A percentile compares a stretch with the other conserved stretches of the same genome.
phyloP scores from a whole-genome alignment of 2,329 filamentous ascomycete species.

The Calonectria pseudoreteaudii region DNA sequence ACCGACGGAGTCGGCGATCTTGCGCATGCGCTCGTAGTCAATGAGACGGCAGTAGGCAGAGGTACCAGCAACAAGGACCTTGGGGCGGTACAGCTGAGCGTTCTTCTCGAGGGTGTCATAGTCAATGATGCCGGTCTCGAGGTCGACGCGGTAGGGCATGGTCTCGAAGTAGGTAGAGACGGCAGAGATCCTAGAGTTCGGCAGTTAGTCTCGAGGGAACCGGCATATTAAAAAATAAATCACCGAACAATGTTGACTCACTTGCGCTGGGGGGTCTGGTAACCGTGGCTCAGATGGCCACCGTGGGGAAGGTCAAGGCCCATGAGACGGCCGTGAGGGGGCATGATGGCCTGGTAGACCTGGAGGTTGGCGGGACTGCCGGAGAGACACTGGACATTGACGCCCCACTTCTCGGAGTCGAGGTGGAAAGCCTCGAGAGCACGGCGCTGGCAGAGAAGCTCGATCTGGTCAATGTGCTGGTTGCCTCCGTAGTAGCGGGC shows the following conservation, averaged over 20 bases:
- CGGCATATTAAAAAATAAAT: not conserved
- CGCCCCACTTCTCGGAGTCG: constrained; percentile 91
- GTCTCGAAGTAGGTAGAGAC: constrained; percentile 99
- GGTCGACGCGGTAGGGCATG: constrained; percentile 92
- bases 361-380: constrained; percentile 97
- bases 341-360: constrained; percentile 98
- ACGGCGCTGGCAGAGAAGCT: constrained; percentile 93
- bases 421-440: constrained; percentile 92
- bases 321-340: constrained; percentile 95
- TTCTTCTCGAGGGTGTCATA: constrained; percentile 94
- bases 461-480: constrained; percentile 97
- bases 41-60: constrained; percentile 98
- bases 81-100: constrained; percentile 91
- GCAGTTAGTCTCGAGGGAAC: not conserved
- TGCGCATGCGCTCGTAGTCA: constrained; percentile 95
- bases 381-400: constrained; percentile 95
- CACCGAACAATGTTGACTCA: constrained; percentile 53
- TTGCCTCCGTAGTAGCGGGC: constrained; percentile 99
- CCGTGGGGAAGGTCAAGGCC: constrained; percentile 94
- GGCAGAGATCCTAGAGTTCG: constrained; percentile 81
- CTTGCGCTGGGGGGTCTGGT: constrained; percentile 96
- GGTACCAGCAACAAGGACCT: constrained; percentile 95
- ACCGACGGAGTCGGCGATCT: constrained; percentile 93
- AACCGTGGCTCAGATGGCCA: constrained; percentile 95
- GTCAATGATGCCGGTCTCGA: constrained; percentile 94